Conservation (phyloP, 2,329 filamentous ascomycete species). For the Alternaria novae-zelandiae region DNA sequence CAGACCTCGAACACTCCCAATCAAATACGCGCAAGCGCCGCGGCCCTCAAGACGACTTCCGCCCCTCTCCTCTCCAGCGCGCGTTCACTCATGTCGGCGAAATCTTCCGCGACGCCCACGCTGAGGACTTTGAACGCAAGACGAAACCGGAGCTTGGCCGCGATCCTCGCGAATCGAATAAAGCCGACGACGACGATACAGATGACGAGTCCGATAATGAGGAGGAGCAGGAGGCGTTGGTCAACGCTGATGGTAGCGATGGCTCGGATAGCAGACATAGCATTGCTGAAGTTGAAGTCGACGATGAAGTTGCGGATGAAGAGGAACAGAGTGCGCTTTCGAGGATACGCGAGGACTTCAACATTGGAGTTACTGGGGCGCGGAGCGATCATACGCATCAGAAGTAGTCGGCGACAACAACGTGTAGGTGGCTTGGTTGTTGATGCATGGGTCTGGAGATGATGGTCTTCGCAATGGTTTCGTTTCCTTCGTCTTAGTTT, state of each 20-base stretch:
- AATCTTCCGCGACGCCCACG: constrained; percentile 83
- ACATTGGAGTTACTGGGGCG: constrained; percentile 12
- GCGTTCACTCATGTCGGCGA: constrained; percentile 63
- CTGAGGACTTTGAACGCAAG: constrained; percentile 89
- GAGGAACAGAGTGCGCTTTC: constrained; percentile 19
- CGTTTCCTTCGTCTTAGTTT: background rate
- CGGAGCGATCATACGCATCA: background rate
- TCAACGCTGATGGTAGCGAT: background rate
- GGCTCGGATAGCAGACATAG: background rate
- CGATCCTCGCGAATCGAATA: constrained; percentile 34
- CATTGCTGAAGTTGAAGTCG: background rate
- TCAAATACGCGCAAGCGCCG: constrained; percentile 27
- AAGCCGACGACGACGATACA: constrained; percentile 38
- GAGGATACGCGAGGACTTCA: constrained; percentile 21
- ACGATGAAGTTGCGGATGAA: constrained; percentile 14
- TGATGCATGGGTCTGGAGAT: background rate
- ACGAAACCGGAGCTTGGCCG: constrained; percentile 58
- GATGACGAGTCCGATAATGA: constrained; percentile 22
- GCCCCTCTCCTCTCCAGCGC: constrained; percentile 45
- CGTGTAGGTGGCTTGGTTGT: background rate
- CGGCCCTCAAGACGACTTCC: constrained; percentile 21
- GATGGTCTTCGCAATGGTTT: background rate
- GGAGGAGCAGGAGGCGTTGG: background rate
- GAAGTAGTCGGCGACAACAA: background rate
- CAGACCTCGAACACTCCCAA: constrained; percentile 22